These are phyloP conservation scores for Acorus calamus DNA, from an alignment of 106 monocot genomes.

Conservation along the genomic window DNA sequence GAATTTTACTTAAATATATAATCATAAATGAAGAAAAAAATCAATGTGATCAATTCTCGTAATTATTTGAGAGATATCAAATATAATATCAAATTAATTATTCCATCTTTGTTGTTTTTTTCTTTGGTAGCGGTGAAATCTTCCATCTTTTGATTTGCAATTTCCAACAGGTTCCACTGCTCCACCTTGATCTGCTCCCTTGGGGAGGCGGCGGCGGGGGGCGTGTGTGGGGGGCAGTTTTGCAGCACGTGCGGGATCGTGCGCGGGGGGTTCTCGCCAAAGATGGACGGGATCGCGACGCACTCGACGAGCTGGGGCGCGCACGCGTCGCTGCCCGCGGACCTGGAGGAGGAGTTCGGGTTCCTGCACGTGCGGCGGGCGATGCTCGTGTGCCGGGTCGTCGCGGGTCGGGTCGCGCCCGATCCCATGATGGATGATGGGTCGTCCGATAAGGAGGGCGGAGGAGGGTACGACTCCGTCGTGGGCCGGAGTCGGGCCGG, in stretches of 20 bases:
- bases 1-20: no score
- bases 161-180: conserved; percentile 11
- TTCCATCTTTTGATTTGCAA: no score
- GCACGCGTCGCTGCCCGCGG: conserved; percentile 43
- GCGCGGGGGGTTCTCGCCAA: conserved; percentile 40
- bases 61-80: no score
- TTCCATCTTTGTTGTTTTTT: no score
- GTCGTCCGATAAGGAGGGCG: conserved; percentile 1
- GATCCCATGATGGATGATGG: conserved; percentile 3
- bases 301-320: conserved; percentile 43
- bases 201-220: conserved; percentile 1
- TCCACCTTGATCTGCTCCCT: conserved; percentile 37
- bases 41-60: no score
- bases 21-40: no score
- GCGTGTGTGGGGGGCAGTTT: conserved; percentile 38
- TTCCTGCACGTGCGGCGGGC: conserved; percentile 35
- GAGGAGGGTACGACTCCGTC: conserved; percentile 19
- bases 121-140: no score
- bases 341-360: conserved; percentile 44
- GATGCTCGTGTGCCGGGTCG: conserved; percentile 57
- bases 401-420: conserved; percentile 34
- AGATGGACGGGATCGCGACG: conserved; percentile 49
- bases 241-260: conserved; percentile 53
- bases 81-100: no score
- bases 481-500: conserved; percentile 10